Percentiles rank a stretch among this genome's conserved stretches.
These are phyloP conservation scores for Penicillium simplicissimum DNA, from an alignment of 495 filamentous ascomycete genomes.

Conservation along the genomic window DNA sequence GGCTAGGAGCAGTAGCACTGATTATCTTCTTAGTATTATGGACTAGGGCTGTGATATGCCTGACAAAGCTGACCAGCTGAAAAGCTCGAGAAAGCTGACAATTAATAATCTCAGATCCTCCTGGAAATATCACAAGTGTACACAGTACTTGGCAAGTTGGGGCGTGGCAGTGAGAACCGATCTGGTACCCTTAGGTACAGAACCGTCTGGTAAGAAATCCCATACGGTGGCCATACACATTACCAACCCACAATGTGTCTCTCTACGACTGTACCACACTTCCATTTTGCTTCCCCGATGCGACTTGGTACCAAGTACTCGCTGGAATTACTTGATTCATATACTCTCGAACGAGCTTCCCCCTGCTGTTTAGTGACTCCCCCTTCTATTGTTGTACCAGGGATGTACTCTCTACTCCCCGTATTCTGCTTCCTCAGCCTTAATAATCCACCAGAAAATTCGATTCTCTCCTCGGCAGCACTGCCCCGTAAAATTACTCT, in stretches of 20 bases:
- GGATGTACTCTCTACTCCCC: background rate
- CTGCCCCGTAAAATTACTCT: constrained; percentile 12
- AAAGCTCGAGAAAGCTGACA: background rate
- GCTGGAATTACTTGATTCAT: no score
- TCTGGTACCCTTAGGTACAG: background rate
- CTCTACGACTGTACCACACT: background rate
- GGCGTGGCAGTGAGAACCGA: background rate
- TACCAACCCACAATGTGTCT: background rate
- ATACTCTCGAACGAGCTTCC: no score
- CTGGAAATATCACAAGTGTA: background rate
- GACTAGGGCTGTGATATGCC: background rate
- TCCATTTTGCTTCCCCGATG: background rate
- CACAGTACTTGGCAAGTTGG: background rate
- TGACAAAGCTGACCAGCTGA: background rate
- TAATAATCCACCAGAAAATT: constrained; percentile 21
- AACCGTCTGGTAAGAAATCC: background rate
- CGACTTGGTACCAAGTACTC: background rate
- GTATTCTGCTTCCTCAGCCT: constrained; percentile 12
- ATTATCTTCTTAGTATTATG: background rate
- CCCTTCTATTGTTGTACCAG: background rate
- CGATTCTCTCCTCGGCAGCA: background rate
- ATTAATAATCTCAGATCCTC: background rate
- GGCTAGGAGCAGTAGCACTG: background rate
- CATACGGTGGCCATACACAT: background rate
- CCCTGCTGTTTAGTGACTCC: background rate